Percentiles rank a stretch among this genome's conserved stretches.
Evolutionary conservation across 495 filamentous ascomycete genomes (phyloP).

Genomic region (Trichoderma reesei): DNA sequence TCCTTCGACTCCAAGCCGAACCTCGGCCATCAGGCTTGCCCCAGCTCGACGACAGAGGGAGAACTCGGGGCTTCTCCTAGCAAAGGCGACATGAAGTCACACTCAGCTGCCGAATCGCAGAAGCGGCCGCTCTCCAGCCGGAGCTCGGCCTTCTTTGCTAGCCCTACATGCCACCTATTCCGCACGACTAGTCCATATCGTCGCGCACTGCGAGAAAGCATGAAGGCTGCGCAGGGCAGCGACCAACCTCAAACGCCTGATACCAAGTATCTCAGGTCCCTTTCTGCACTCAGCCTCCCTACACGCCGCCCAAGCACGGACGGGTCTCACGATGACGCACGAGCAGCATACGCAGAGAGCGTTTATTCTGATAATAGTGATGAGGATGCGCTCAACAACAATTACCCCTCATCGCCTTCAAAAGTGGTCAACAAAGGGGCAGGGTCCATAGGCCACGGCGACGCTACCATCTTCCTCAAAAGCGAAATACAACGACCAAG

Average conservation of each 20-base stretch:
- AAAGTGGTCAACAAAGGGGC: background rate
- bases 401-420: background rate
- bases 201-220: constrained; percentile 36
- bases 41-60: background rate
- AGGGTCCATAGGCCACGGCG: background rate
- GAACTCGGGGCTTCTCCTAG: background rate
- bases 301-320: constrained; percentile 21
- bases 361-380: constrained; percentile 31
- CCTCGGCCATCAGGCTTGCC: background rate
- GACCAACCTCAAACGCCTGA: constrained; percentile 20
- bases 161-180: constrained; percentile 36
- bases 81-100: background rate
- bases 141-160: constrained; percentile 33
- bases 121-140: constrained; percentile 8
- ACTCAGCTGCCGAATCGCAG: background rate
- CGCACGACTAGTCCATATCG: constrained; percentile 47
- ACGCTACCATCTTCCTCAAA: background rate
- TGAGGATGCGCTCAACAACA: background rate
- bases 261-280: constrained; percentile 40
- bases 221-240: constrained; percentile 21
- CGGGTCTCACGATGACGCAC: constrained; percentile 24
- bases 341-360: constrained; percentile 30
- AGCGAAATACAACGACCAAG: background rate
- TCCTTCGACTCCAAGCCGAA: background rate
- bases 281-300: constrained; percentile 18